Base-by-base conservation (phyloP, 192 early-diverging fungal species). In the Coemansia sp. region DNA sequence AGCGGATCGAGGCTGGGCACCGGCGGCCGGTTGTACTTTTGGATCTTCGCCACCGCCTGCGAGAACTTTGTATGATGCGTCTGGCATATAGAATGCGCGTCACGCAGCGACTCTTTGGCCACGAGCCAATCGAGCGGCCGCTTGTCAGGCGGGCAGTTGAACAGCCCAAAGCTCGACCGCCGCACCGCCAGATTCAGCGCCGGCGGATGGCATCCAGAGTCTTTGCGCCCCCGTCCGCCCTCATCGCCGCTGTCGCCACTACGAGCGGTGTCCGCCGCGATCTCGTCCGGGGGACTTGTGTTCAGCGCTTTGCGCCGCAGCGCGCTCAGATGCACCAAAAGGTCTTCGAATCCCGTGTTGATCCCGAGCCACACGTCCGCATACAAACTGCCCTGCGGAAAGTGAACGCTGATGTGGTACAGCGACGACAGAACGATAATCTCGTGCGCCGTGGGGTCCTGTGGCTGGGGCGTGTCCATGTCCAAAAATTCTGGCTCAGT, bases 321-420 rank as follows among this genome's bases (percentile, higher is more conserved):
- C 60, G 64, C 66, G 62, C 70, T 78, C 9, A 78, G 55, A 25
- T 72, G 65, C 17, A 78, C 49, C 19, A 78, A 56, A 31, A 78
- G 66, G 66, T 78, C 75, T n/a, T 68, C 60, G 4, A 25, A 42
- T 7, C 63, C 64, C 19, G 55, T 66, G 67, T 72, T 72, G 66
- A 72, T 78, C 31, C 75, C 75, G 23, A 78, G 66, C 75, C 75
- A 78, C 15, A 78, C 75, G n/a, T 78, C 70, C 9, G 66, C 75
- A 42, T 78, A 78, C 26, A 78, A 46, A 63, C 69, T 72, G 70
- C 75, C 66, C 38, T 72, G 75, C 51, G 75, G 75, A 51, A 62
- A 78, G 61, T 78, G 75, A 2, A 78, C 64, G 70, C 76, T 79
- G 44, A 79, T 67, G 49, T 79, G 76, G 66, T 79, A 73, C 20